Evolutionary conservation across 768 basidiomycete genomes (phyloP).

Genomic region (Rubroboletus satanas): DNA sequence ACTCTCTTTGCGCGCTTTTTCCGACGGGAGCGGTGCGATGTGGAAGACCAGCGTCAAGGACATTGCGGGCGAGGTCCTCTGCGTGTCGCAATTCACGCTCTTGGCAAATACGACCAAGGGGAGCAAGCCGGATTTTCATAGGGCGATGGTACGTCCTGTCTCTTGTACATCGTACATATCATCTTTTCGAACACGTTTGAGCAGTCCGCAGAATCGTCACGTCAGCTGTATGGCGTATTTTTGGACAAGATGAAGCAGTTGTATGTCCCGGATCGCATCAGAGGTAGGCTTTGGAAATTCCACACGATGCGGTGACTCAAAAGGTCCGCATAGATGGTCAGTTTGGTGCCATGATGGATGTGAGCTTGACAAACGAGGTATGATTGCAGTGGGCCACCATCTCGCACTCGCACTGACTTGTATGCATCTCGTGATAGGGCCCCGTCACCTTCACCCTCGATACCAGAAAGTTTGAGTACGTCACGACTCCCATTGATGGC

Average conservation of each 20-base stretch:
- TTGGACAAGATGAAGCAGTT: conserved; percentile 59
- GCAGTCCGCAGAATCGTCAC: conserved; percentile 67
- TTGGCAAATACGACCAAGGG: conserved; percentile 85
- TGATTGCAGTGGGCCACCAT: conserved; percentile 8
- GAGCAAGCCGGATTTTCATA: conserved; percentile 89
- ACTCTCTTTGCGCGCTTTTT: conserved; percentile 70
- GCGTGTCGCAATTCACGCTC: conserved; percentile 93
- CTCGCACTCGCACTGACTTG: conserved; percentile 1
- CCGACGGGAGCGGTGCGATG: conserved; percentile 57
- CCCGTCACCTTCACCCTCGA: conserved; percentile 85
- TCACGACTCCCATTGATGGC: conserved; percentile 27
- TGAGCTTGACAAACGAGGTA: conserved; percentile 85
- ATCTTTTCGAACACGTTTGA: background rate
- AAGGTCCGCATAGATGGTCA: conserved; percentile 59
- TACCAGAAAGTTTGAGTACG: conserved; percentile 73
- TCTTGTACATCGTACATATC: background rate
- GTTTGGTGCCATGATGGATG: conserved; percentile 97
- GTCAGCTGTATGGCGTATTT: conserved; percentile 67
- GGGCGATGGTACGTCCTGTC: conserved; percentile 68
- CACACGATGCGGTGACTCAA: background rate
- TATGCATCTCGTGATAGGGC: conserved; percentile 44
- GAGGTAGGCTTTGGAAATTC: conserved; percentile 46
- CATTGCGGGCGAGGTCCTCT: conserved; percentile 84
- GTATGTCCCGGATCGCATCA: conserved; percentile 73
- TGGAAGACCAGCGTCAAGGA: conserved; percentile 91